Conservation (phyloP, 495 filamentous ascomycete species). For the Aspergillus leporis region DNA sequence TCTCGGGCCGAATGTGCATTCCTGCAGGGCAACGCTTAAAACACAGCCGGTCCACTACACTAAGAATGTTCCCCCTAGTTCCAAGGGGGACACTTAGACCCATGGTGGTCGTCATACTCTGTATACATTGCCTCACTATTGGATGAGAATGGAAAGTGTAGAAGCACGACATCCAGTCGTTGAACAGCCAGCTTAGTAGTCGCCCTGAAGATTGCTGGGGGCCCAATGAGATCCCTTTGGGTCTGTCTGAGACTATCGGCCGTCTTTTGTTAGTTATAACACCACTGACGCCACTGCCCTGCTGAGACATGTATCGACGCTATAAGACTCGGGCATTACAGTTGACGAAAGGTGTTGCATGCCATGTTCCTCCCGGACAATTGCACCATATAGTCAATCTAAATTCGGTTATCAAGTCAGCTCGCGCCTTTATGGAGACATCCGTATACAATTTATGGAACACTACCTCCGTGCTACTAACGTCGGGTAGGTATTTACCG, state of each 20-base stretch:
- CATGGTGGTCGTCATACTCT: conserved; percentile 1
- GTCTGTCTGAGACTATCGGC: too few species aligned
- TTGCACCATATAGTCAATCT: neutral
- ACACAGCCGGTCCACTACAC: conserved; percentile 6
- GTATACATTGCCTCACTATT: conserved; percentile 4
- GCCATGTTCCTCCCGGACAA: neutral
- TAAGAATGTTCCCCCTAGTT: neutral
- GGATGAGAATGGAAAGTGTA: neutral
- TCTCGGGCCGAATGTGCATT: conserved; percentile 24
- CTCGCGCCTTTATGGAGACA: neutral
- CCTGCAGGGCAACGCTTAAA: conserved; percentile 18
- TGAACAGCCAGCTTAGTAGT: neutral
- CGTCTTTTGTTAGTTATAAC: too few species aligned
- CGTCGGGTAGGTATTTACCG: neutral
- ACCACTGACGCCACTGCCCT: neutral
- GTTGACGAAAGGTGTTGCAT: neutral
- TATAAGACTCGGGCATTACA: neutral
- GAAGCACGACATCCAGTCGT: neutral
- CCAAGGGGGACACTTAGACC: neutral
- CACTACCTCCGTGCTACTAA: neutral
- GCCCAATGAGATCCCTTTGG: too few species aligned
- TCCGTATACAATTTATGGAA: neutral
- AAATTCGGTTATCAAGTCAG: neutral
- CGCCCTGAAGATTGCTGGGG: neutral
- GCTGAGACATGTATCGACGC: neutral